These are phyloP conservation scores for Aureobasidium mangrovei DNA, from an alignment of 2,329 filamentous ascomycete genomes.

Conservation along the genomic window DNA sequence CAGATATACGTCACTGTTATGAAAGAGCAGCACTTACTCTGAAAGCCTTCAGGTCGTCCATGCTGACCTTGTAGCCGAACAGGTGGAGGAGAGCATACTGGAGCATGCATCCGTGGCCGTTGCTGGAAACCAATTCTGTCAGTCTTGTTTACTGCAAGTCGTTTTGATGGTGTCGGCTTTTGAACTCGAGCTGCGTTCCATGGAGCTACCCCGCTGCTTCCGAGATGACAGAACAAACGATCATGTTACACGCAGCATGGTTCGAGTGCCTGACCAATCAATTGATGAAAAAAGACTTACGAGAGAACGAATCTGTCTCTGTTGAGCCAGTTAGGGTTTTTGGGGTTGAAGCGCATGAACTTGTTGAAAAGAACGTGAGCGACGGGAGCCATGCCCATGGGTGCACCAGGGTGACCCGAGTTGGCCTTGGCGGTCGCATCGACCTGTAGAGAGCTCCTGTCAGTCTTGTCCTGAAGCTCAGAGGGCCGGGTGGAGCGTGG, in stretches of 20 bases:
- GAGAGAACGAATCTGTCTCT: conserved; percentile 98
- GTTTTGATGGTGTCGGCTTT: not conserved
- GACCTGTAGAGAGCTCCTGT: conserved; percentile 50
- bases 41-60: conserved; percentile 95
- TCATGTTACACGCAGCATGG: not conserved
- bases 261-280: not conserved
- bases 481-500: not conserved
- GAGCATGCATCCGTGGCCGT: conserved; percentile 98
- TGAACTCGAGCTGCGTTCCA: not conserved
- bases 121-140: conserved; percentile 45
- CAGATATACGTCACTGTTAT: conserved; percentile 19
- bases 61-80: conserved; percentile 76
- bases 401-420: conserved; percentile 96
- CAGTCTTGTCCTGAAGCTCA: not conserved
- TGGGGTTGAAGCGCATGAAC: conserved; percentile 99
- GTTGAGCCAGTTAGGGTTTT: conserved; percentile 96
- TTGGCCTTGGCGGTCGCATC: conserved; percentile 96
- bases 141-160: not conserved
- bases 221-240: conserved; percentile 1
- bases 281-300: conserved; percentile 50
- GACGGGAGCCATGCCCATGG: conserved; percentile 92
- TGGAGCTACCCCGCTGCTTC: not conserved
- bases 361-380: conserved; percentile 98
- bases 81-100: conserved; percentile 97
- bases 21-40: conserved; percentile 59